phyloP scores from a whole-genome alignment of 2,329 filamentous ascomycete genomes.

The Aspergillus sp. region DNA sequence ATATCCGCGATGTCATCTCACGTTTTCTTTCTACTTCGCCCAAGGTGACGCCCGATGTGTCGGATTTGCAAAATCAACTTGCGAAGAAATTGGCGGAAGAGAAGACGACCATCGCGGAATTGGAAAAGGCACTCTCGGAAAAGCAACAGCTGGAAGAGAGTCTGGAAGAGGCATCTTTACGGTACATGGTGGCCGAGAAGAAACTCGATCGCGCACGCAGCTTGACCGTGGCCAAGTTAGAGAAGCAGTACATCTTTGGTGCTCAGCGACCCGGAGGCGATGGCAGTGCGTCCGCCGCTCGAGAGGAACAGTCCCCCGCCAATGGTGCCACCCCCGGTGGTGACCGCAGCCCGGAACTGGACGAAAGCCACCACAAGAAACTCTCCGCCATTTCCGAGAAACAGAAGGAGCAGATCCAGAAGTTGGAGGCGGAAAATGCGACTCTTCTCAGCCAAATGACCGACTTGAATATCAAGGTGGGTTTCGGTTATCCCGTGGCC shows the following conservation, averaged over 20 bases:
- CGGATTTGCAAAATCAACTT: conserved; percentile 72
- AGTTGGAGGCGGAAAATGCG: conserved; percentile 74
- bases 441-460: conserved; percentile 75
- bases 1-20: conserved; percentile 73
- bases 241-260: conserved; percentile 80
- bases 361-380: conserved; percentile 70
- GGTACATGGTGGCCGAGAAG: conserved; percentile 95
- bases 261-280: conserved; percentile 51
- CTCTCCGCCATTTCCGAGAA: conserved; percentile 73
- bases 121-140: conserved; percentile 73
- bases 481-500: conserved; percentile 1
- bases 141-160: conserved; percentile 84
- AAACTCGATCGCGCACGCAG: conserved; percentile 89
- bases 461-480: conserved; percentile 61
- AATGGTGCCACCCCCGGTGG: conserved; percentile 56
- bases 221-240: conserved; percentile 83
- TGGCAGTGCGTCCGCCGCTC: conserved; percentile 48
- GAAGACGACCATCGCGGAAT: conserved; percentile 74
- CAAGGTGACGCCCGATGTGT: conserved; percentile 63
- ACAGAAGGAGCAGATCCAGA: conserved; percentile 84
- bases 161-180: conserved; percentile 80
- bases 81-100: conserved; percentile 74
- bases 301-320: conserved; percentile 52
- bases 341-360: conserved; percentile 64
- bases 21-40: conserved; percentile 58